Percentiles rank a stretch among this genome's conserved stretches.
Evolutionary conservation across 2,329 filamentous ascomycete species (phyloP).

Genomic region (Phialemoniopsis sp.): DNA sequence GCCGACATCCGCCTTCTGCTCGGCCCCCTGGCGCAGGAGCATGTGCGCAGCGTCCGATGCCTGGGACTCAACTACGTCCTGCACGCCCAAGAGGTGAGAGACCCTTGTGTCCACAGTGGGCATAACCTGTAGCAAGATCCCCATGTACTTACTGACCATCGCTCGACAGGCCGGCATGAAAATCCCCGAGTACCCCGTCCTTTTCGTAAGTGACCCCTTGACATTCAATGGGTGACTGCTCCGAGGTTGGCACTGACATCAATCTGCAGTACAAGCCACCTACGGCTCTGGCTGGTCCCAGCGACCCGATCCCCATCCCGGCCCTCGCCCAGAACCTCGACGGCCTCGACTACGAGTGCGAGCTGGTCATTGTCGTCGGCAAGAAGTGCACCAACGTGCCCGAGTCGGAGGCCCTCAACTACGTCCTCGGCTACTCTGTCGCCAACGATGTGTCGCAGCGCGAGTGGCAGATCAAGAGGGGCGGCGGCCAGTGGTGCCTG

Average conservation of each 20-base stretch:
- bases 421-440: slow-evolving; percentile 70
- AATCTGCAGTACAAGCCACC: slow-evolving; percentile 56
- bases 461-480: slow-evolving; percentile 68
- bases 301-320: slow-evolving; percentile 63
- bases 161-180: slow-evolving; percentile 52
- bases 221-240: neutral
- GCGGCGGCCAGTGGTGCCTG: slow-evolving; percentile 66
- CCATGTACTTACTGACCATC: neutral
- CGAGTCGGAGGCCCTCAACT: slow-evolving; percentile 61
- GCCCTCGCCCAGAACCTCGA: slow-evolving; percentile 58
- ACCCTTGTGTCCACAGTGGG: neutral
- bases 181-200: slow-evolving; percentile 65
- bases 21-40: slow-evolving; percentile 56
- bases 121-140: neutral
- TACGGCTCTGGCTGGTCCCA: slow-evolving; percentile 61
- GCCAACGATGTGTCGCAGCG: slow-evolving; percentile 80
- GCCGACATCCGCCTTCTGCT: slow-evolving; percentile 54
- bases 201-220: slow-evolving; percentile 51
- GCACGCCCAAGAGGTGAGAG: slow-evolving; percentile 61
- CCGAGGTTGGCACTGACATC: neutral
- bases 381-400: slow-evolving; percentile 61
- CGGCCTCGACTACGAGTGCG: slow-evolving; percentile 77
- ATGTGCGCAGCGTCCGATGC: slow-evolving; percentile 64
- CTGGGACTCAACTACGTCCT: slow-evolving; percentile 69
- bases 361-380: slow-evolving; percentile 71